Conservation (phyloP, 2,329 filamentous ascomycete genomes). For the Epichloe typhina region DNA sequence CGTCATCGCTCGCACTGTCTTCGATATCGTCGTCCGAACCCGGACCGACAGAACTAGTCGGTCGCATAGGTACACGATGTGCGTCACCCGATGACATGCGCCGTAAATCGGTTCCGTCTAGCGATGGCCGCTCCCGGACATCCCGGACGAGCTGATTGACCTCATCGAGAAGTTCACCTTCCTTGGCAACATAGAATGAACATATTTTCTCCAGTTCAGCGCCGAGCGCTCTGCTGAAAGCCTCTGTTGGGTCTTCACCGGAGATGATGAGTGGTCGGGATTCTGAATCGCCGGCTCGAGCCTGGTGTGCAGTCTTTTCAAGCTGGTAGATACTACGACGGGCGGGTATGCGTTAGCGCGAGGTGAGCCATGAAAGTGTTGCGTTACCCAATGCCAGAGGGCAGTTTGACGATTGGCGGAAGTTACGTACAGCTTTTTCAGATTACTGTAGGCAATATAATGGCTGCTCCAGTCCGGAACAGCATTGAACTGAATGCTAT, state of each 20-base stretch:
- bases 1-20: conserved; percentile 51
- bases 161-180: conserved; percentile 74
- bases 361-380: background rate
- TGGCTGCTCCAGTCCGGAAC: conserved; percentile 99
- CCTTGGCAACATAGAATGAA: conserved; percentile 81
- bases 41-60: conserved; percentile 27
- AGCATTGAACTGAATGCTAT: conserved; percentile 98
- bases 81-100: conserved; percentile 17
- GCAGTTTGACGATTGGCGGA: background rate
- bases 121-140: conserved; percentile 49
- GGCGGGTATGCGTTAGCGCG: background rate
- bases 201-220: conserved; percentile 88
- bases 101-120: conserved; percentile 26
- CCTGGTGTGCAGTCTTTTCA: conserved; percentile 68
- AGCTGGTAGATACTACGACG: conserved; percentile 76
- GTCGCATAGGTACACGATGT: conserved; percentile 13
- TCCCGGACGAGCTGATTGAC: conserved; percentile 66
- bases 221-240: conserved; percentile 73
- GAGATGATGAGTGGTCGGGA: conserved; percentile 73
- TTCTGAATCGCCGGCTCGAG: conserved; percentile 57
- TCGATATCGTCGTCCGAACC: conserved; percentile 37
- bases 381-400: background rate
- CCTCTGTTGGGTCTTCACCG: conserved; percentile 60
- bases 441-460: conserved; percentile 96
- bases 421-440: conserved; percentile 80